Evolutionary conservation across 352 stramenopile genomes (phyloP), one percentile per base, ranked within the genome.

Genomic region (Globisporangium carolinianum): DNA sequence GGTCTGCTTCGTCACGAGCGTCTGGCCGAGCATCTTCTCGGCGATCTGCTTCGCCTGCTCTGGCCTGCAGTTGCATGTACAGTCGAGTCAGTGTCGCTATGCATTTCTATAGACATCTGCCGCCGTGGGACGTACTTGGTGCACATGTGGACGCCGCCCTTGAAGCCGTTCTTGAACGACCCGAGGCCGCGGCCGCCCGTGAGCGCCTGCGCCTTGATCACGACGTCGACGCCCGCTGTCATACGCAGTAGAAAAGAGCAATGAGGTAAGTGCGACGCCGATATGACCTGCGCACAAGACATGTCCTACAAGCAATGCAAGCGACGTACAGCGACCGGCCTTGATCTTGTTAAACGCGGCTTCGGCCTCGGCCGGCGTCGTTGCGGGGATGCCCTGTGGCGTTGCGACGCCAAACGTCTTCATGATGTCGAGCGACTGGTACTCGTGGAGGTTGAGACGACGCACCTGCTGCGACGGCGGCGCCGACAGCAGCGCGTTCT

Each of bases 131-230:
- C 73, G 42, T 64, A 75, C 68, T 79, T 89, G 61, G 86, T 97
- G 63, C 96, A 94, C 83, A 99, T 97, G 77, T 99, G 96, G 37
- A 99, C 96, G 43, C 97, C 96, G 58, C 97, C 97, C 71, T 98
- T 87, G 75, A 99, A 98, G 45, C 96, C 97, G 75, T 98, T 95
- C 68, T 96, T 96, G 69, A 99, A 99, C 58, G 87, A 87, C 45
- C 97, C 96, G 0, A 98, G 84, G 17, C 95, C 96, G 62, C 96
- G 90, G 55, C 97, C 97, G 45, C 97, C 97, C 6, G 95, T 97
- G 0, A 99, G 87, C 41, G 98, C 96, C 87, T 99, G 96, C 15
- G 95, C 92, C 72, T 97, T 96, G 78, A 98, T 98, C 62, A 98
- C 94, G 35, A 97, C 89, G 63, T 98, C 94, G 48, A 91, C 88